These are phyloP conservation scores for Cryphonectria nitschkei DNA, from an alignment of 2,329 filamentous ascomycete species.

Conservation along the genomic window DNA sequence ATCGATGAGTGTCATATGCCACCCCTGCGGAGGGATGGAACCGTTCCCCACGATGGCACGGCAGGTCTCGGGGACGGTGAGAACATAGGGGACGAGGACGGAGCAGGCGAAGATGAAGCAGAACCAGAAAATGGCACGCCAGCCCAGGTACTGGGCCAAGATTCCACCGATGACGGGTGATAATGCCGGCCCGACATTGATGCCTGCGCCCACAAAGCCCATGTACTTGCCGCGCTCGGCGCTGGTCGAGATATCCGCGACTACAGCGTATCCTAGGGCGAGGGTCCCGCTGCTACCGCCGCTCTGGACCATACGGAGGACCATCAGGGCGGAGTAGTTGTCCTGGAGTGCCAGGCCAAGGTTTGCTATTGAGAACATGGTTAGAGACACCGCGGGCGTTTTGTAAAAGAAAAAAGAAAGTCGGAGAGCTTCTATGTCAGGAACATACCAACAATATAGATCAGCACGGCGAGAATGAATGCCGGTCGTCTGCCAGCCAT, in stretches of 20 bases:
- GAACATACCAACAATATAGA: conserved; percentile 50
- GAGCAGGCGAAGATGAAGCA: conserved; percentile 57
- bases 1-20: conserved; percentile 62
- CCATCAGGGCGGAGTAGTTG: conserved; percentile 59
- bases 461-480: conserved; percentile 59
- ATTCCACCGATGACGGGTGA: conserved; percentile 68
- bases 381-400: not conserved
- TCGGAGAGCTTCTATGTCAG: no score
- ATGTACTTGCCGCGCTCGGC: conserved; percentile 75
- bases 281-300: conserved; percentile 69
- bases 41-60: conserved; percentile 65
- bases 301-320: conserved; percentile 66
- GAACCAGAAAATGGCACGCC: conserved; percentile 74
- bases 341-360: conserved; percentile 62
- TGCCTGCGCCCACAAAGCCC: conserved; percentile 64
- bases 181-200: conserved; percentile 58
- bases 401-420: not conserved
- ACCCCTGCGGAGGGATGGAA: conserved; percentile 59
- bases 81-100: conserved; percentile 57
- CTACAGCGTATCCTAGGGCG: conserved; percentile 71
- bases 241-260: conserved; percentile 72
- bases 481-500: conserved; percentile 63
- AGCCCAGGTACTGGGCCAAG: conserved; percentile 65
- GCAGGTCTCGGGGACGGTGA: conserved; percentile 63
- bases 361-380: conserved; percentile 48